Evolutionary conservation across 1,139 yeast species (phyloP).

Genomic region (Scheffersomyces parashehatae): DNA sequence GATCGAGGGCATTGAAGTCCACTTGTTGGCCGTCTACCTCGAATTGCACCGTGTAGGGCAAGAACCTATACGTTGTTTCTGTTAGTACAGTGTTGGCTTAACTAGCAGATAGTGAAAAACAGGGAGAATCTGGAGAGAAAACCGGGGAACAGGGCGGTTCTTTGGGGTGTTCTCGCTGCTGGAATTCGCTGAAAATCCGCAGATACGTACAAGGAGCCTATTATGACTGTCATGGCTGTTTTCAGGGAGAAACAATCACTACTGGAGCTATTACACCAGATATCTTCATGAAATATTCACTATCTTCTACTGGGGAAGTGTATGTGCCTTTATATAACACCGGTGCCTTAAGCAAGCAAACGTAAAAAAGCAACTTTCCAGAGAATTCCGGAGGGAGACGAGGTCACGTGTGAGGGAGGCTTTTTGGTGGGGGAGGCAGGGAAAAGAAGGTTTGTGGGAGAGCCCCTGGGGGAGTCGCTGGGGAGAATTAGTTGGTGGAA

Average conservation of each 20-base stretch:
- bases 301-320: too few species aligned
- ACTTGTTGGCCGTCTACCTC: slow-evolving; percentile 40
- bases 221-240: slow-evolving; percentile 52
- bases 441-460: too few species aligned
- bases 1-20: slow-evolving; percentile 1
- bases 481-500: too few species aligned
- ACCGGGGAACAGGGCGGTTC: neutral
- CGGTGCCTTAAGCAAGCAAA: neutral
- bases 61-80: slow-evolving; percentile 40
- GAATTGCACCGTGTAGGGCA: slow-evolving; percentile 74
- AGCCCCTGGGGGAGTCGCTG: too few species aligned
- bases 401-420: too few species aligned
- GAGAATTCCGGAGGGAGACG: too few species aligned
- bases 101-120: neutral
- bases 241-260: too few species aligned
- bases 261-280: too few species aligned
- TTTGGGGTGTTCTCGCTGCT: neutral
- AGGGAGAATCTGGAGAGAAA: neutral
- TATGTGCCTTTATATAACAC: neutral
- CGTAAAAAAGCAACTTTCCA: too few species aligned
- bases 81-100: slow-evolving; percentile 18
- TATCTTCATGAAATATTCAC: too few species aligned
- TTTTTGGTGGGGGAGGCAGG: too few species aligned
- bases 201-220: slow-evolving; percentile 60
- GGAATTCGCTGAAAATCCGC: neutral